phyloP scores from a whole-genome alignment of 345 rosid species.

The Erysimum cheiranthoides region DNA sequence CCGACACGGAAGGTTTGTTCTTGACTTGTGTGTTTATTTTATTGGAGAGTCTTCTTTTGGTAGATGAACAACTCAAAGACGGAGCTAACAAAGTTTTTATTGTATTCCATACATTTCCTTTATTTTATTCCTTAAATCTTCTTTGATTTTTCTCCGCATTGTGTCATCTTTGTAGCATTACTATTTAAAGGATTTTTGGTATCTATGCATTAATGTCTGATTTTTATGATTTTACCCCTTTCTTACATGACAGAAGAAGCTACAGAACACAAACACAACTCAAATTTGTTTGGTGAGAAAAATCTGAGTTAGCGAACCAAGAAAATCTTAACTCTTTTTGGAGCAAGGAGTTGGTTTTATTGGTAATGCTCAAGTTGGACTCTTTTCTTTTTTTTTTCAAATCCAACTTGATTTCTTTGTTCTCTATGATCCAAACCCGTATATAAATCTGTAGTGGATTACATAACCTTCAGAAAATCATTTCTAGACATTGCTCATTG shows the following conservation, averaged over 20 bases:
- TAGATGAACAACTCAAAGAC: slow-evolving; percentile 48
- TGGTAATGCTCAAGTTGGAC: slow-evolving; percentile 36
- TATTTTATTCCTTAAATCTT: slow-evolving; percentile 11
- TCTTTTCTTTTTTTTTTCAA: not conserved
- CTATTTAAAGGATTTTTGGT: slow-evolving; percentile 28
- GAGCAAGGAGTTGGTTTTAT: slow-evolving; percentile 22
- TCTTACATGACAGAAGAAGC: slow-evolving; percentile 27
- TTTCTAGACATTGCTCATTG: slow-evolving; percentile 2
- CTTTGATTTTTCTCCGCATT: not conserved
- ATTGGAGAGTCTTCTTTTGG: slow-evolving; percentile 24
- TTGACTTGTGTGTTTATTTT: slow-evolving; percentile 31
- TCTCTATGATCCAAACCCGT: slow-evolving; percentile 11
- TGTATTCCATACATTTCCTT: not conserved
- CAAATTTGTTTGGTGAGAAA: slow-evolving; percentile 39
- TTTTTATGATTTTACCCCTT: slow-evolving; percentile 18
- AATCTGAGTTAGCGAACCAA: slow-evolving; percentile 37
- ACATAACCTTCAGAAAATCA: not conserved
- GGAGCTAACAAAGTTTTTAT: slow-evolving; percentile 47
- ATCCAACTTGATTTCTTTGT: slow-evolving; percentile 13
- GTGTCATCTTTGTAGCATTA: slow-evolving; percentile 11
- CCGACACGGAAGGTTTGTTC: slow-evolving; percentile 48
- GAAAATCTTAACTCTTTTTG: slow-evolving; percentile 30
- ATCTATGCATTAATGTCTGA: slow-evolving; percentile 25
- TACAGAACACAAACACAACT: not conserved
- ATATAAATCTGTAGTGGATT: slow-evolving; percentile 19